Conservation (phyloP, 2,329 filamentous ascomycete genomes). For the Neofusicoccum kwambonambiense region DNA sequence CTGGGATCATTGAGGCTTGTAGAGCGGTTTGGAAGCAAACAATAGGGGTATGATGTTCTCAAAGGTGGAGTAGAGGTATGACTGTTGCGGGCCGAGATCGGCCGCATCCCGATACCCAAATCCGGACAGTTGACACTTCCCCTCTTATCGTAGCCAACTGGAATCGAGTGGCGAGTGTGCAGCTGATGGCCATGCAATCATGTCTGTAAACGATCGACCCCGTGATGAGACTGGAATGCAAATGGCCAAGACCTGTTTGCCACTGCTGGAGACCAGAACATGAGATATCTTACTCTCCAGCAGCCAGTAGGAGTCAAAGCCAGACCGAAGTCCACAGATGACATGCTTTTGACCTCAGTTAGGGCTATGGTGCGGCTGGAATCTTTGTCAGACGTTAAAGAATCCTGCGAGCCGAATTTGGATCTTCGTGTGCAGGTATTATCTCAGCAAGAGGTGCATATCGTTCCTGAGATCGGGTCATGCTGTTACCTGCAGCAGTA, state of each 20-base stretch:
- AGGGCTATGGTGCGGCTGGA: neutral
- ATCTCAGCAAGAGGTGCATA: neutral
- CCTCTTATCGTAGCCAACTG: neutral
- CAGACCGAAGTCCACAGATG: neutral
- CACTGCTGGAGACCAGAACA: neutral
- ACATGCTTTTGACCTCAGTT: neutral
- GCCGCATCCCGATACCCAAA: neutral
- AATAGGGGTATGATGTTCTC: neutral
- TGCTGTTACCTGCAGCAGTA: neutral
- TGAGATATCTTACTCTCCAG: neutral
- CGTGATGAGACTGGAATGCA: neutral
- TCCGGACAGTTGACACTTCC: neutral
- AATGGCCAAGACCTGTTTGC: neutral
- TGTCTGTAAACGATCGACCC: neutral
- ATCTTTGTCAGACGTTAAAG: conserved; percentile 8
- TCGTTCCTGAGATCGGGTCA: neutral
- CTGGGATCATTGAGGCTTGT: neutral
- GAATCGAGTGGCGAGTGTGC: neutral
- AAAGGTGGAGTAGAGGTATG: conserved; percentile 7
- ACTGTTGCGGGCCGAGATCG: neutral
- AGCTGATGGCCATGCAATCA: neutral
- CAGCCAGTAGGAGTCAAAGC: too few relatives aligned
- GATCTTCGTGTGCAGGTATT: neutral
- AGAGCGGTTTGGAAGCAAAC: neutral
- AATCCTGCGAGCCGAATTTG: neutral